These are phyloP conservation scores for Monosporascus sp. DNA, from an alignment of 2,329 filamentous ascomycete genomes.

Conservation along the genomic window DNA sequence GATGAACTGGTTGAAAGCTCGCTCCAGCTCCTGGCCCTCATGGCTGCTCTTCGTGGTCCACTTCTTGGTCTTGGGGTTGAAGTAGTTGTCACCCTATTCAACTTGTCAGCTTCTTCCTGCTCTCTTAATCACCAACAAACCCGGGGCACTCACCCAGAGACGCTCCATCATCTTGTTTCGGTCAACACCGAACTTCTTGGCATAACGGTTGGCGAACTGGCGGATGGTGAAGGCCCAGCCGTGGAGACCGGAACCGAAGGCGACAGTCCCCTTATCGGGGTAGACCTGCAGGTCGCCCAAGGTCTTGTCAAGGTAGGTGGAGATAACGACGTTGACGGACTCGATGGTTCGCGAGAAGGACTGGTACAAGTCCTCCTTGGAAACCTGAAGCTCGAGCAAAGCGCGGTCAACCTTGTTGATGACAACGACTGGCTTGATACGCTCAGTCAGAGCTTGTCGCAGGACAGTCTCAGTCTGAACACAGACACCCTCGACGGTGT, in stretches of 20 bases:
- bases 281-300: slow-evolving; percentile 99
- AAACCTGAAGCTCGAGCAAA: slow-evolving; percentile 96
- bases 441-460: slow-evolving; percentile 97
- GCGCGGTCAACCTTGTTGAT: slow-evolving; percentile 99
- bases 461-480: slow-evolving; percentile 99
- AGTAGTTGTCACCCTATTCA: slow-evolving; percentile 85
- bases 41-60: slow-evolving; percentile 84
- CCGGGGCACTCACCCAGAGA: slow-evolving; percentile 72
- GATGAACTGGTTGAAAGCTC: slow-evolving; percentile 99
- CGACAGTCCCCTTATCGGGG: slow-evolving; percentile 94
- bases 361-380: slow-evolving; percentile 99
- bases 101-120: slow-evolving; percentile 16
- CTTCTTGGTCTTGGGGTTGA: slow-evolving; percentile 99
- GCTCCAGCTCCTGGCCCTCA: slow-evolving; percentile 87
- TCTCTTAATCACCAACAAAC: background rate
- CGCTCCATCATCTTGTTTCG: slow-evolving; percentile 99
- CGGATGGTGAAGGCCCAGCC: slow-evolving; percentile 99
- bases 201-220: slow-evolving; percentile 92
- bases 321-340: slow-evolving; percentile 99
- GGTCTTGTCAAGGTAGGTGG: slow-evolving; percentile 95
- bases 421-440: slow-evolving; percentile 98
- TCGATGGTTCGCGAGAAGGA: slow-evolving; percentile 99
- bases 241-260: slow-evolving; percentile 99
- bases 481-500: slow-evolving; percentile 99
- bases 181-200: slow-evolving; percentile 99